Evolutionary conservation across 148 eudicot genomes (phyloP).

Genomic region (Tetragonia tetragonoides): DNA sequence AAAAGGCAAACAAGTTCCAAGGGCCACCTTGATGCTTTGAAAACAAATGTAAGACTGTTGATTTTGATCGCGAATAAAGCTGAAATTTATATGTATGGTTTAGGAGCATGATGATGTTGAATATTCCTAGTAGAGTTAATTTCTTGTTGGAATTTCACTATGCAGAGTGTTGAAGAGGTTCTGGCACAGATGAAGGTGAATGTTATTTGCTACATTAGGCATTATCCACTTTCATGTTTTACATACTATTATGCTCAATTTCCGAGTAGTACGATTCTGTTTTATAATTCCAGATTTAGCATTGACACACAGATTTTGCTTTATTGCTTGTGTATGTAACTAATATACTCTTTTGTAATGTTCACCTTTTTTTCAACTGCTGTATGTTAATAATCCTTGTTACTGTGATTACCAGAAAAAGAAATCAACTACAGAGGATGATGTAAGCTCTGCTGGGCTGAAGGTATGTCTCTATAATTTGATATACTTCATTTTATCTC

Average conservation of each 20-base stretch:
- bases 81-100: too few relatives aligned
- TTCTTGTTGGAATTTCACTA: background rate
- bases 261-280: too few relatives aligned
- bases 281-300: too few relatives aligned
- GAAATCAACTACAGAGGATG: conserved; percentile 23
- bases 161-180: conserved; percentile 33
- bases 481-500: background rate
- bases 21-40: conserved; percentile 26
- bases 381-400: background rate
- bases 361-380: too few relatives aligned
- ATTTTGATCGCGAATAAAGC: too few relatives aligned
- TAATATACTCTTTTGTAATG: too few relatives aligned
- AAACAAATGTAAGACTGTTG: conserved; percentile 17
- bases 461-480: conserved; percentile 13
- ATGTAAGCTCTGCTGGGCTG: conserved; percentile 30
- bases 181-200: conserved; percentile 32
- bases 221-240: too few relatives aligned
- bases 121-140: background rate
- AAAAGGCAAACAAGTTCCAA: conserved; percentile 29
- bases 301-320: too few relatives aligned
- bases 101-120: background rate
- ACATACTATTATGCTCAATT: too few relatives aligned
- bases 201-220: background rate
- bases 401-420: conserved; percentile 19
- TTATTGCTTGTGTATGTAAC: too few relatives aligned